Evolutionary conservation across 192 early-diverging fungal genomes (phyloP).

Genomic region (Entophlyctis helioformis): DNA sequence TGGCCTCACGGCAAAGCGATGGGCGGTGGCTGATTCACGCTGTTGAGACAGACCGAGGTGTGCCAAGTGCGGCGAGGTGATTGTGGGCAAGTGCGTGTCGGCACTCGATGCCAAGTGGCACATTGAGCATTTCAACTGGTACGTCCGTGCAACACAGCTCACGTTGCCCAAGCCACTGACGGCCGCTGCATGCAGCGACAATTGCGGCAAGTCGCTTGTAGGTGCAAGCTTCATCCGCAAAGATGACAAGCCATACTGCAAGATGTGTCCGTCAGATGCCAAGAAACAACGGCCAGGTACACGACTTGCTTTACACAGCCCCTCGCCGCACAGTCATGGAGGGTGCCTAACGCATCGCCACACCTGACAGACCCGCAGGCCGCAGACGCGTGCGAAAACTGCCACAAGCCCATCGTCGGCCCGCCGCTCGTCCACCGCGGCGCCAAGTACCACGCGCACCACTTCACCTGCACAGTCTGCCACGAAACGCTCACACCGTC

Average conservation of each 20-base stretch:
- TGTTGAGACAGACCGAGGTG: conserved; percentile 20
- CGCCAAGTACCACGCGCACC: conserved; percentile 25
- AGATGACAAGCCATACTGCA: conserved; percentile 33
- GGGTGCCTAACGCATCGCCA: too few relatives aligned
- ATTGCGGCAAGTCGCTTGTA: conserved; percentile 20
- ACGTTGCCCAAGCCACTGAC: too few relatives aligned
- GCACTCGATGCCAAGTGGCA: conserved; percentile 40
- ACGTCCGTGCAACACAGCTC: too few relatives aligned
- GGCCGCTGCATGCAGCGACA: too few relatives aligned
- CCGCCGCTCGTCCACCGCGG: conserved; percentile 13
- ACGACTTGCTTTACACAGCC: too few relatives aligned
- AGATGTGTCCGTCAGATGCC: conserved; percentile 20
- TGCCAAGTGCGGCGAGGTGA: conserved; percentile 26
- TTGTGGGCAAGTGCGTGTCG: conserved; percentile 26
- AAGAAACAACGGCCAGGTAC: too few relatives aligned
- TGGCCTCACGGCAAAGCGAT: too few relatives aligned
- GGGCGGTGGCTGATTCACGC: too few relatives aligned
- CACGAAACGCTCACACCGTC: conserved; percentile 11
- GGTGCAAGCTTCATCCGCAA: conserved; percentile 25
- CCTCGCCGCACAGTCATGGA: too few relatives aligned
- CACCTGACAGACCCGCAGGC: too few relatives aligned
- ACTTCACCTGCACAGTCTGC: conserved; percentile 33
- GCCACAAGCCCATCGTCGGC: conserved; percentile 20
- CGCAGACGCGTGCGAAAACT: conserved; percentile 19
- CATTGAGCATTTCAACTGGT: conserved; percentile 35